These are phyloP conservation scores for Penicillium sp. DNA, from an alignment of 2,329 filamentous ascomycete species.

Conservation along the genomic window DNA sequence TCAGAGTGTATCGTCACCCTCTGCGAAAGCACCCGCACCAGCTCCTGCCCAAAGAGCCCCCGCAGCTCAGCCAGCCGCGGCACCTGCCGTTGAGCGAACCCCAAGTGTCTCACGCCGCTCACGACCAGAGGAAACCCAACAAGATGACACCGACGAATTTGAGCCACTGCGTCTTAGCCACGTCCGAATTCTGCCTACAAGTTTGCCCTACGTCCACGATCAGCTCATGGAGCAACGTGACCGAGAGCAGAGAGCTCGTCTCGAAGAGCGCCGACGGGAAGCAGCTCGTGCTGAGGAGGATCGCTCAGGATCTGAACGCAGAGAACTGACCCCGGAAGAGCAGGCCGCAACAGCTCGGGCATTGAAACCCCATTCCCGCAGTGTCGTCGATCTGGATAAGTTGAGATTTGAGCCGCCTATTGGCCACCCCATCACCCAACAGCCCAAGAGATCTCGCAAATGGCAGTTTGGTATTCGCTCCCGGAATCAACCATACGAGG, in stretches of 20 bases:
- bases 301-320: constrained; percentile 26
- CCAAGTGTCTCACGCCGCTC: constrained; percentile 37
- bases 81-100: constrained; percentile 31
- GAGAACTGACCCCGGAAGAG: constrained; percentile 63
- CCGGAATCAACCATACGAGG: constrained; percentile 91
- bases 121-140: constrained; percentile 33
- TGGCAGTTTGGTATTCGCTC: constrained; percentile 99
- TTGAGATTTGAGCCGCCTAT: constrained; percentile 64
- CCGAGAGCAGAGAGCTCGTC: constrained; percentile 38
- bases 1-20: constrained; percentile 25
- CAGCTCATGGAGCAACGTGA: constrained; percentile 76
- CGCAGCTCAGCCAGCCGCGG: constrained; percentile 16
- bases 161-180: constrained; percentile 73
- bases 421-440: constrained; percentile 50
- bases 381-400: constrained; percentile 69
- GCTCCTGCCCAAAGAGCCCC: constrained; percentile 38
- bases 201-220: constrained; percentile 86
- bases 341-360: constrained; percentile 80
- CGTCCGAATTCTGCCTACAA: constrained; percentile 89
- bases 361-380: constrained; percentile 83
- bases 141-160: constrained; percentile 40
- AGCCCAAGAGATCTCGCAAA: constrained; percentile 72
- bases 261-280: constrained; percentile 52
- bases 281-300: constrained; percentile 29
- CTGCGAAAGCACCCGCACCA: constrained; percentile 31